A percentile compares a stretch with the other conserved stretches of the same genome.
phyloP scores from a whole-genome alignment of 495 filamentous ascomycete species.

The Podospora tetraspora region DNA sequence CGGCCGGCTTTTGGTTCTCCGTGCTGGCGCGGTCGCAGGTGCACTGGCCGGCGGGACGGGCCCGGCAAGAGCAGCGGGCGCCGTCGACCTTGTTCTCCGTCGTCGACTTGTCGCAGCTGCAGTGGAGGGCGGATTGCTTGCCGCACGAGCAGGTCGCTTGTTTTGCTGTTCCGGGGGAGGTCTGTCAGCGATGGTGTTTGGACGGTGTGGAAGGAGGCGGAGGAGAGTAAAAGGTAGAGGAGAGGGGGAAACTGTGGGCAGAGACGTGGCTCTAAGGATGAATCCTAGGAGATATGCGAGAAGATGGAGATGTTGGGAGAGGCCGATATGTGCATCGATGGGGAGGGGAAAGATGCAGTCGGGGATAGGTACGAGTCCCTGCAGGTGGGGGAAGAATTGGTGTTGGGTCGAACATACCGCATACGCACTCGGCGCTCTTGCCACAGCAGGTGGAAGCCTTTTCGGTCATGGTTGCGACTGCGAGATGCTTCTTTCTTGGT shows the following conservation, averaged over 20 bases:
- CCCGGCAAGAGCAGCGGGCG: slow-evolving; percentile 78
- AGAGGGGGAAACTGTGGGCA: neutral
- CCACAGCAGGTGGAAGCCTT: slow-evolving; percentile 47
- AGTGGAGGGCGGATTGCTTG: slow-evolving; percentile 75
- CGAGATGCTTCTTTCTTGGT: neutral
- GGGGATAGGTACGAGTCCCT: neutral
- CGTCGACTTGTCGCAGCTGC: slow-evolving; percentile 72
- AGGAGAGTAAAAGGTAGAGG: neutral
- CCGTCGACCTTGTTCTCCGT: slow-evolving; percentile 68
- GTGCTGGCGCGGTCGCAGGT: slow-evolving; percentile 67
- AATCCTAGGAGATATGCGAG: neutral
- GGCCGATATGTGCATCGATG: neutral
- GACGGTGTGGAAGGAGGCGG: neutral
- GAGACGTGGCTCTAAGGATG: neutral
- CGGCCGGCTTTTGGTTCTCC: slow-evolving; percentile 62
- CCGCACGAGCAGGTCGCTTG: slow-evolving; percentile 82
- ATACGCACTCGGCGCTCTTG: slow-evolving; percentile 47
- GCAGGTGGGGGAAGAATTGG: neutral
- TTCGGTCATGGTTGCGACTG: slow-evolving; percentile 22
- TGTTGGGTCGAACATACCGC: slow-evolving; percentile 32
- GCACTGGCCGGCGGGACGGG: slow-evolving; percentile 71
- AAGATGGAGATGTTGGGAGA: neutral
- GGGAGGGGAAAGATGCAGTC: neutral
- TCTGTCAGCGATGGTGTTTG: neutral
- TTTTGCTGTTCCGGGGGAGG: slow-evolving; percentile 31